These are phyloP conservation scores for Fusarium redolens DNA, from an alignment of 2,329 filamentous ascomycete genomes.

Conservation along the genomic window DNA sequence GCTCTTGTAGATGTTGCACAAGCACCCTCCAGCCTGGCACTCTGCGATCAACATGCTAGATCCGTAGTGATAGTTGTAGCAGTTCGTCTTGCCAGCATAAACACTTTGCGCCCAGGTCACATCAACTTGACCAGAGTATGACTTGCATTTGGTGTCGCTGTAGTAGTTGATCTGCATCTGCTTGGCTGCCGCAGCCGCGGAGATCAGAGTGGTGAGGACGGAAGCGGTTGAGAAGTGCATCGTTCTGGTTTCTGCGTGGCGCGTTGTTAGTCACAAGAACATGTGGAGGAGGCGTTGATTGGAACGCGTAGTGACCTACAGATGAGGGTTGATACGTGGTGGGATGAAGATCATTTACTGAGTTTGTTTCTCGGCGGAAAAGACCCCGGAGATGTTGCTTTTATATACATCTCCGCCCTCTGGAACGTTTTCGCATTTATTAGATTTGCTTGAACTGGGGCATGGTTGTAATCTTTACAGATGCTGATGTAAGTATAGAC, in stretches of 20 bases:
- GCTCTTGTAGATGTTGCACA: not conserved
- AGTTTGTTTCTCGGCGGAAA: too few species aligned
- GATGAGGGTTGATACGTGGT: not conserved
- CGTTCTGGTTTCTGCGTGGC: rapidly evolving
- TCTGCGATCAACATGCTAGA: not conserved
- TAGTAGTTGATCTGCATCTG: not conserved
- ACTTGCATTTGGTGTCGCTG: too few species aligned
- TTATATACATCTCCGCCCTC: too few species aligned
- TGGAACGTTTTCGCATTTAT: too few species aligned
- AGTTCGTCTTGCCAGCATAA: not conserved
- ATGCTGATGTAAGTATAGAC: too few species aligned
- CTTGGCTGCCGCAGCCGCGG: not conserved
- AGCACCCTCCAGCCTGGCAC: not conserved
- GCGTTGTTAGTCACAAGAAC: not conserved
- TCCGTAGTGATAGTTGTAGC: not conserved
- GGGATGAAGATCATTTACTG: not conserved
- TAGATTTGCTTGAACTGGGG: too few species aligned
- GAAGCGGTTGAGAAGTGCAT: not conserved
- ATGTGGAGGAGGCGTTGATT: not conserved
- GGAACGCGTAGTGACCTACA: not conserved
- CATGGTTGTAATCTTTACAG: not conserved
- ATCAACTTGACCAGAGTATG: not conserved
- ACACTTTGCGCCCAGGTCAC: not conserved
- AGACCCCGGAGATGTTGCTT: too few species aligned
- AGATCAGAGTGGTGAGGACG: not conserved